Base-by-base conservation (phyloP, 2,329 filamentous ascomycete species). In the Penicillium rolfsii region DNA sequence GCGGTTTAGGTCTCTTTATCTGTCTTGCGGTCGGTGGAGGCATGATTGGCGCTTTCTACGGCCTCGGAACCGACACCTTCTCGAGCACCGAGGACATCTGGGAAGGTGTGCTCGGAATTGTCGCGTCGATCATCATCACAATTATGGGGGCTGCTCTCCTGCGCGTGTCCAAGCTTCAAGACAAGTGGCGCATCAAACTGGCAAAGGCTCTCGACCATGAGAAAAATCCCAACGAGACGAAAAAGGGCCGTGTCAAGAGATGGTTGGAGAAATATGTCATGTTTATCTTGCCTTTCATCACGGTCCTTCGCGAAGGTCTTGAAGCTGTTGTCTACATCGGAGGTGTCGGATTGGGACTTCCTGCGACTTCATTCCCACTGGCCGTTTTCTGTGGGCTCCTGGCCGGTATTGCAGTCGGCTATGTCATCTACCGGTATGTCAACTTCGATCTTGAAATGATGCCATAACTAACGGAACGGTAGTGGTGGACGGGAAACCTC, bases 261-360 rank as follows among this genome's bases (percentile, higher is more conserved):
- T 90, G 85, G 79, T 77, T 82, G 22, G 89, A 93, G 75, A 92
- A 90, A 75, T 95, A 96, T 72, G 87, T 88, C 71, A 91, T 96
- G 89, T 95, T 96, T 74, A 77, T 91, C 48, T 80, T 96, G 57
- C 93, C 93, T 0, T 96, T 96, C 76, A 83, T 96, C 73, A 96
- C 92, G 0, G 89, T 95, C n/a, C 79, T 96, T 14, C 83, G 93
- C 38, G 92, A 96, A 75, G 93, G 92, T 2, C 85, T 96, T 33
- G 93, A 97, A 74, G 91, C 90, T 0, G 89, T 96, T 38, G 85
- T 96, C 26, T 96, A 96, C 75, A 87, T 96, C 56, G 91, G 91
- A 16, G 93, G 92, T 22, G 92, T 97, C 4, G 89, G 89, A 2
- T 87, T 96, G 57, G 86, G 87, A 0, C 81, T 90, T 3, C 91